Conservation (phyloP, 2,329 filamentous ascomycete genomes). For the Sarocladium strictum region DNA sequence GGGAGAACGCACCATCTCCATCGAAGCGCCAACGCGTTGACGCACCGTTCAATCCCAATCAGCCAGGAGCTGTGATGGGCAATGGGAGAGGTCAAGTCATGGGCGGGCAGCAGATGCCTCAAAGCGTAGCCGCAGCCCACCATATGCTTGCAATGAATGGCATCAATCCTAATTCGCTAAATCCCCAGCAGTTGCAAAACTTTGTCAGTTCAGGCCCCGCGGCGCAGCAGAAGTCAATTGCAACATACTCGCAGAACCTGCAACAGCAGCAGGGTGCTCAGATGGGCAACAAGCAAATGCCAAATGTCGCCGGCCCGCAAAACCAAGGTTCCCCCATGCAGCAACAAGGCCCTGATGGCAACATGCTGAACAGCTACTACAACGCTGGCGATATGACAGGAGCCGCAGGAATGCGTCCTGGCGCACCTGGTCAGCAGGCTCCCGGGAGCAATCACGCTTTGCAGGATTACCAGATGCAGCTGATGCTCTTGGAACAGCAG, state of each 20-base stretch:
- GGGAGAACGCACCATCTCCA: conserved; percentile 85
- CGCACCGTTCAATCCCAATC: conserved; percentile 65
- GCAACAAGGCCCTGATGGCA: conserved; percentile 58
- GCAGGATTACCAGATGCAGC: conserved; percentile 75
- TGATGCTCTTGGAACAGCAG: conserved; percentile 75
- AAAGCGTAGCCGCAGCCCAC: conserved; percentile 45
- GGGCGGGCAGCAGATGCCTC: conserved; percentile 62
- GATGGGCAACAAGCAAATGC: conserved; percentile 77
- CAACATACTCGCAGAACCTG: conserved; percentile 80
- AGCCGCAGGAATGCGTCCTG: conserved; percentile 53
- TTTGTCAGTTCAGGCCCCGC: conserved; percentile 49
- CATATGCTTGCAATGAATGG: conserved; percentile 62
- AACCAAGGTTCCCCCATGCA: conserved; percentile 74
- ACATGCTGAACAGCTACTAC: conserved; percentile 52
- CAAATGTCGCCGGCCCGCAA: conserved; percentile 63
- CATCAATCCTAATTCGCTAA: conserved; percentile 70
- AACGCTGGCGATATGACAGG: conserved; percentile 53
- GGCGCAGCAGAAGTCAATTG: conserved; percentile 76
- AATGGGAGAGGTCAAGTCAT: conserved; percentile 68
- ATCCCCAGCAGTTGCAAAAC: conserved; percentile 67
- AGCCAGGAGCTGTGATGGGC: conserved; percentile 58
- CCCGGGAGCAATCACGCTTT: conserved; percentile 67
- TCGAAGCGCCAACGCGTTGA: conserved; percentile 82
- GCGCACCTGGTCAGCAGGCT: conserved; percentile 41
- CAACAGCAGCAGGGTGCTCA: conserved; percentile 75